Percentiles rank a stretch among this genome's conserved stretches.
Evolutionary conservation across 2,329 filamentous ascomycete genomes (phyloP).

Genomic region (Lachnellula willkommii): DNA sequence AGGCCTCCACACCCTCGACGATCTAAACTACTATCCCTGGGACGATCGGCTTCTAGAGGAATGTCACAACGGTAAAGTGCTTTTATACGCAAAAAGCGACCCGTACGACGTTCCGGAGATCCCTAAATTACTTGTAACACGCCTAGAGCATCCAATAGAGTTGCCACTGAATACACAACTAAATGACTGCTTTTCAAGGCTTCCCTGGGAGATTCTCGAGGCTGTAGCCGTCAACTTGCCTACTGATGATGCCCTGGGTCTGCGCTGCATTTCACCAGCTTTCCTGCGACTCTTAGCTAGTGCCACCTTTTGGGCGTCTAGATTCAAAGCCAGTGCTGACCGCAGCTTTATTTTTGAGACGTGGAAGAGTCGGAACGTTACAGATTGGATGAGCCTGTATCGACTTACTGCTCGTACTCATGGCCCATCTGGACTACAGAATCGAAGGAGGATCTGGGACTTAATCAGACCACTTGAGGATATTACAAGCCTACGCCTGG

Average conservation of each 20-base stretch:
- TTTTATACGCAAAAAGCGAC: neutral
- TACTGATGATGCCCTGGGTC: neutral
- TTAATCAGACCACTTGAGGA: neutral
- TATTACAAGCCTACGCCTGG: neutral
- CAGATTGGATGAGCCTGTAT: neutral
- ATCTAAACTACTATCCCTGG: conserved; percentile 7
- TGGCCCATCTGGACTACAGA: neutral
- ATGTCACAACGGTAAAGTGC: neutral
- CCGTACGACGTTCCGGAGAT: conserved; percentile 6
- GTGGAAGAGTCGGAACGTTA: neutral
- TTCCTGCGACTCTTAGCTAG: neutral
- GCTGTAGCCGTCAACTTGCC: neutral
- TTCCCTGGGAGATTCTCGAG: neutral
- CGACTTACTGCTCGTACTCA: neutral
- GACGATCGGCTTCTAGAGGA: conserved; percentile 1
- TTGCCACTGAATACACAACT: too few species aligned
- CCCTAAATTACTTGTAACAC: neutral
- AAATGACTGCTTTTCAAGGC: neutral
- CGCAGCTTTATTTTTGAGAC: neutral
- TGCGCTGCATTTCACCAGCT: neutral
- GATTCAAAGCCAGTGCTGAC: neutral
- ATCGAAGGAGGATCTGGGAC: neutral
- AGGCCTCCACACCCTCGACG: neutral
- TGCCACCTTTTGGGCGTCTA: neutral
- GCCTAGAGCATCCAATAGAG: too few species aligned